Evolutionary conservation across 2,329 filamentous ascomycete genomes (phyloP), one percentile per base, ranked within the genome.

Genomic region (Cladosporium velox): DNA sequence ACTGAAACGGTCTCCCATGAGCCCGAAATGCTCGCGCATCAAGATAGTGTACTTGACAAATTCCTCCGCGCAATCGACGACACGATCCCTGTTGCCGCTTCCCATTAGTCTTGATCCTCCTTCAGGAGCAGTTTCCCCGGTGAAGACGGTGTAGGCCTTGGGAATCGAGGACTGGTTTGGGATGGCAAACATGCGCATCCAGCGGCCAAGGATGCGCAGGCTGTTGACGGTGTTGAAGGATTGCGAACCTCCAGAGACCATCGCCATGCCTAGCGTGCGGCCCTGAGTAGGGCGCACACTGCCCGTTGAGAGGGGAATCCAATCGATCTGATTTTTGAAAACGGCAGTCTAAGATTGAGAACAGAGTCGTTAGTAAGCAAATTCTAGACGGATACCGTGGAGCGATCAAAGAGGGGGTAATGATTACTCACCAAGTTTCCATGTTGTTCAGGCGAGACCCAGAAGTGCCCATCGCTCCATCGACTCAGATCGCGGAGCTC

Each of bases 321-420:
- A 90, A 74, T 90, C 88, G 58, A 90, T 90, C 69, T 90, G 87
- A 69, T 88, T 88, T 69, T 90, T 90, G 80, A 90, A 90, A 0
- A 90, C 85, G 4, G 83, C 86, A 0, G 87, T 89, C 81, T 85
- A 51, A 15, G 21, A 2, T 58, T 21, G 12, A 38, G 10, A 10
- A 18, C 18, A 18, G 18, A 7, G 1, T 26, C 26, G 24, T 64
- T 26, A 32, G 54, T 32, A 52, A 14, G 54, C 15, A 51, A 24
- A 24, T 24, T 24, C 24, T 24, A 24, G 24, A 24, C 24, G 24
- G 24, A 24, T 24, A 24, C 24, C 24, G 24, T 24, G 24, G 24
- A 24, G 24, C 24, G 24, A 24, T 24, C 24, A 24, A 24, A 24
- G 24, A 24, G 24, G 24, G 24, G 24, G 24, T 24, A 24, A 24